Evolutionary conservation across 495 filamentous ascomycete species (phyloP).

Genomic region (Rostrohypoxylon terebratum): DNA sequence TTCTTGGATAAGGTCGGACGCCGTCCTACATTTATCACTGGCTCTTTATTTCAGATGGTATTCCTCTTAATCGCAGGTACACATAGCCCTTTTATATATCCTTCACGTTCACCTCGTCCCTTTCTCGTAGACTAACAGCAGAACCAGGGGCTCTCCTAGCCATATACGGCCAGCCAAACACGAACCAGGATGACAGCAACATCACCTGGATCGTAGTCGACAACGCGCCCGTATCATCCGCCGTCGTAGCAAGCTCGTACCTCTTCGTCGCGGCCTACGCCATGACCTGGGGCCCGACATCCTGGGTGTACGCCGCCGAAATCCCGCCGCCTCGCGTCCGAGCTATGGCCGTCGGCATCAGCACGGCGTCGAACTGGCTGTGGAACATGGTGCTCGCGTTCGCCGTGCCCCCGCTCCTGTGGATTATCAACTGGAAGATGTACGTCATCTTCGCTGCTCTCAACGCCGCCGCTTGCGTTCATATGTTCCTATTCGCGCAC

Average conservation of each 20-base stretch:
- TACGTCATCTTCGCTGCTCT: slow-evolving; percentile 76
- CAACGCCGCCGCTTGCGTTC: slow-evolving; percentile 74
- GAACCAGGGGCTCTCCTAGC: slow-evolving; percentile 66
- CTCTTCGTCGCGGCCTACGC: slow-evolving; percentile 82
- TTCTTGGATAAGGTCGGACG: slow-evolving; percentile 84
- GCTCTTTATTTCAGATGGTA: slow-evolving; percentile 79
- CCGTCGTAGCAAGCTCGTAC: slow-evolving; percentile 76
- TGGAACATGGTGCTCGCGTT: slow-evolving; percentile 75
- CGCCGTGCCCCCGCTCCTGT: slow-evolving; percentile 69
- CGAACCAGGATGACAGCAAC: slow-evolving; percentile 51
- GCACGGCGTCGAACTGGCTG: slow-evolving; percentile 77
- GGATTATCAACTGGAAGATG: slow-evolving; percentile 69
- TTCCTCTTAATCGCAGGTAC: slow-evolving; percentile 80
- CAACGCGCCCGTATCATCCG: slow-evolving; percentile 61
- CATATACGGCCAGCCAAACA: slow-evolving; percentile 66
- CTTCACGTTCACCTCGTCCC: slow-evolving; percentile 64
- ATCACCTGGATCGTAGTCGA: slow-evolving; percentile 69
- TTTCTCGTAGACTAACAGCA: slow-evolving; percentile 48
- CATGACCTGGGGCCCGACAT: slow-evolving; percentile 81
- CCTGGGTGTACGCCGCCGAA: slow-evolving; percentile 86
- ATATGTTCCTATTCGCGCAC: slow-evolving; percentile 78
- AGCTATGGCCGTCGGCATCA: slow-evolving; percentile 72
- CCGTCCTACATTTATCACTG: slow-evolving; percentile 76
- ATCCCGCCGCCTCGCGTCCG: slow-evolving; percentile 81
- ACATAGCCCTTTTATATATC: slow-evolving; percentile 56